Evolutionary conservation across 495 filamentous ascomycete species (phyloP), one percentile per base, ranked within the genome.

Genomic region (Penicillium tannophilum): DNA sequence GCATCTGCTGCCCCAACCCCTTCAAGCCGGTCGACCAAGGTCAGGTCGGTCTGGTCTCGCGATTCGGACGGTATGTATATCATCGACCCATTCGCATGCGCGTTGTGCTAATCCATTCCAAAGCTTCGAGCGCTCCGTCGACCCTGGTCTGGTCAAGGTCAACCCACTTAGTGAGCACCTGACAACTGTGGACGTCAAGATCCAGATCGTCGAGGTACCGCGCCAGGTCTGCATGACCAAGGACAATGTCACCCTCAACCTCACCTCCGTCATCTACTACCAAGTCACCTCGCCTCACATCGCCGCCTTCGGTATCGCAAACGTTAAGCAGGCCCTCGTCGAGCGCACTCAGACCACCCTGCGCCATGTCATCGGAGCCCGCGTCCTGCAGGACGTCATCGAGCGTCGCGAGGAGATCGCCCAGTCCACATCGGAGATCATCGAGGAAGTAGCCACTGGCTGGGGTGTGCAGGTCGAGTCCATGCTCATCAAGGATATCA

Each of bases 401-500:
- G 94, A 99, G 81, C 94, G 94, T 56, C 92, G 94, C 63, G 94
- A 99, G 73, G 94, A 99, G 74, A 89, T 99, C 57, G 94, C 94
- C 2, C 86, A 90, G 72, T 91, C 87, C 51, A 99, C 97, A 60
- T 86, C 91, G 31, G 94, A 97, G 78, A 98, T 99, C 65, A 97
- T 99, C 69, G 94, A 97, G 72, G 92, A 96, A 61, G 93, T 96
- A 6, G 94, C 94, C 17, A 76, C 84, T 26, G 92, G 91, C 59
- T 99, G 94, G 94, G 94, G 94, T 75, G 92, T 96, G 20, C 84
- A 90, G 68, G 94, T 99, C 56, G 95, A 98, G 82, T 90, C 86
- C 66, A 99, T 99, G 95, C 85, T 99, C 56, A 91, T 99, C 83
- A 99, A 99, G 76, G 94, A 99, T 74, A 96, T 99, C 72, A 91